phyloP scores from a whole-genome alignment of 768 basidiomycete species.

The Tulasnella calospora region DNA sequence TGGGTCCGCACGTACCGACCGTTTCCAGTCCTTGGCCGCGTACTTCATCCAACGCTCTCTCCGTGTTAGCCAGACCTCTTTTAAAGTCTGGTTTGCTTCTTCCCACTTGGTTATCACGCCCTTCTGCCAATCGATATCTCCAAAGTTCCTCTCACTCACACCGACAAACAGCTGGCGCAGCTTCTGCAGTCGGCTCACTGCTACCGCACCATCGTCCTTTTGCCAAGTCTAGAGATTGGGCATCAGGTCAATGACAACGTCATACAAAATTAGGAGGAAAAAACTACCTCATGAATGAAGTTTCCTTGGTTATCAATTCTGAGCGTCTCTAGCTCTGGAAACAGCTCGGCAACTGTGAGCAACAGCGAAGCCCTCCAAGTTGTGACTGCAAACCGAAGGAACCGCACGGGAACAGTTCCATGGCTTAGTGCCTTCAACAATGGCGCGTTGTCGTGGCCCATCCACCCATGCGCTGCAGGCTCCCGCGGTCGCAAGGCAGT shows the following conservation, averaged over 20 bases:
- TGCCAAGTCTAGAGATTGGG: background rate
- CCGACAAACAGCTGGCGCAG: background rate
- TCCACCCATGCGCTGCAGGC: background rate
- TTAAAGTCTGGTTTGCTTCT: background rate
- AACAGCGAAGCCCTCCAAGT: background rate
- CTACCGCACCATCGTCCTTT: background rate
- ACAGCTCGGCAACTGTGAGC: background rate
- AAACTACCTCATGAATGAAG: background rate
- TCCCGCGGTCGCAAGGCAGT: background rate
- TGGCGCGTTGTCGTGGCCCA: background rate
- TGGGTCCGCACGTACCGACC: background rate
- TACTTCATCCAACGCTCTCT: background rate
- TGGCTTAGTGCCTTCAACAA: background rate
- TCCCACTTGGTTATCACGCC: background rate
- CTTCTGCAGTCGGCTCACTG: background rate
- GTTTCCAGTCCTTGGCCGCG: background rate
- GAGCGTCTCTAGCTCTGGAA: background rate
- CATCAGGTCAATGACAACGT: background rate
- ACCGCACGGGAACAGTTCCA: conserved; percentile 10
- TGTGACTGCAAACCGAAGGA: background rate
- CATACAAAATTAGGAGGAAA: background rate
- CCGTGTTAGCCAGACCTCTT: background rate
- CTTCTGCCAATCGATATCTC: background rate
- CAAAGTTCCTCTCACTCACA: background rate
- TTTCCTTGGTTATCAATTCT: conserved; percentile 2